Percentiles rank a stretch among this genome's conserved stretches.
Evolutionary conservation across 257 asterid genomes (phyloP).

Genomic region (Ilex aquifolium): DNA sequence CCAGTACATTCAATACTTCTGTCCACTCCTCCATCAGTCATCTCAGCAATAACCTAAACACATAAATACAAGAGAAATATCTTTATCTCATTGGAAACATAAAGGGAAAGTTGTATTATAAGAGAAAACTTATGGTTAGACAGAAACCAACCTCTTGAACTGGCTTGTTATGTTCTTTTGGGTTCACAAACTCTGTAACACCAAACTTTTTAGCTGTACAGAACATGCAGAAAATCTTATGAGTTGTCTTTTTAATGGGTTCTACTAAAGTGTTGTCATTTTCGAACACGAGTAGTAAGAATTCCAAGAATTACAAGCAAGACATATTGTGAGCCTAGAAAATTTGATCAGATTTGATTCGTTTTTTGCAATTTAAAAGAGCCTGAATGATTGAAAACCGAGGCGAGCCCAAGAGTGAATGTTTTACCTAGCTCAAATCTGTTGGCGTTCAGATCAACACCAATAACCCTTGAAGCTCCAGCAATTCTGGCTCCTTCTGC

Average conservation of each 20-base stretch:
- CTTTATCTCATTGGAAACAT: not conserved
- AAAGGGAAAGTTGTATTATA: not conserved
- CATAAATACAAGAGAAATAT: not conserved
- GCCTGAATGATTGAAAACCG: too few species aligned
- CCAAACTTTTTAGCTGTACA: conserved; percentile 79
- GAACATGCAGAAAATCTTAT: not conserved
- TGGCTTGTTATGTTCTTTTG: conserved; percentile 74
- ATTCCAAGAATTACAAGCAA: too few species aligned
- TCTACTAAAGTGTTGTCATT: too few species aligned
- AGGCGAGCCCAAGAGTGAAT: not conserved
- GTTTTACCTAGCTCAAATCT: conserved; percentile 32
- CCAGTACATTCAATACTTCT: conserved; percentile 86
- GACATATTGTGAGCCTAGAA: too few species aligned
- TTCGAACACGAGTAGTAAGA: too few species aligned
- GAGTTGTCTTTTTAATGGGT: not conserved
- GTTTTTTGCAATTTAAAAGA: too few species aligned
- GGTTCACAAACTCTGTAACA: conserved; percentile 67
- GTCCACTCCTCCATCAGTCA: conserved; percentile 88
- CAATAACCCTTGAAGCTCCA: conserved; percentile 80
- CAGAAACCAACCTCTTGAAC: conserved; percentile 47
- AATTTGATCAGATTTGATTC: too few species aligned
- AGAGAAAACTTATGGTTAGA: too few species aligned
- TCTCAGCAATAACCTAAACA: conserved; percentile 58
- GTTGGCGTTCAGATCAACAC: conserved; percentile 58
- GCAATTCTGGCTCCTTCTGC: conserved; percentile 87